These are phyloP conservation scores for Talaromyces sp. DNA, from an alignment of 2,329 filamentous ascomycete genomes.

Conservation along the genomic window DNA sequence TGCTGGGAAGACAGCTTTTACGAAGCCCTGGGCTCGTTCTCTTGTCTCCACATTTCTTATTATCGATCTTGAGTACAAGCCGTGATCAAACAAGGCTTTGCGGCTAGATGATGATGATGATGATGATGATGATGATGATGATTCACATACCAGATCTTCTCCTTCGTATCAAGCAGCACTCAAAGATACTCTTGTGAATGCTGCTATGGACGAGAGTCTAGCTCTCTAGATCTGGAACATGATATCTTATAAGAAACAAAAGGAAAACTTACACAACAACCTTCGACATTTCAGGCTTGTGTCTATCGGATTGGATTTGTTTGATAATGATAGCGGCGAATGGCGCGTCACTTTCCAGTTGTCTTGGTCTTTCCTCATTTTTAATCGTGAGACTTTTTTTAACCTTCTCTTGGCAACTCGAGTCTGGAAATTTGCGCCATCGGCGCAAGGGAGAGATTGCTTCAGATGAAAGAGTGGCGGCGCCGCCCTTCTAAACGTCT, in stretches of 20 bases:
- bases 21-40: conserved; percentile 1
- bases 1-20: not conserved
- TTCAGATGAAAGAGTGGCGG: not conserved
- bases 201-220: conserved; percentile 5
- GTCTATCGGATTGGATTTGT: not conserved
- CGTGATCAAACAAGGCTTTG: not conserved
- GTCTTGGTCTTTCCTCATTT: conserved; percentile 1
- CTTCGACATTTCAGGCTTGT: not conserved
- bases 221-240: not conserved
- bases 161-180: not conserved
- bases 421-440: not conserved
- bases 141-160: not conserved
- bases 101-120: no score
- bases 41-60: not conserved
- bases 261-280: not conserved
- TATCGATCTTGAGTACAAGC: not conserved
- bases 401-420: not conserved
- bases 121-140: no score
- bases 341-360: not conserved
- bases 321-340: not conserved
- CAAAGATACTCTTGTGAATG: conserved; percentile 1
- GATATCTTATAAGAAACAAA: conserved; percentile 1
- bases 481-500: not conserved
- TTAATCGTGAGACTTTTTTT: conserved; percentile 3
- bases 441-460: not conserved